These are phyloP conservation scores for Phoma herbarum DNA, from an alignment of 2,329 filamentous ascomycete genomes.

Conservation along the genomic window DNA sequence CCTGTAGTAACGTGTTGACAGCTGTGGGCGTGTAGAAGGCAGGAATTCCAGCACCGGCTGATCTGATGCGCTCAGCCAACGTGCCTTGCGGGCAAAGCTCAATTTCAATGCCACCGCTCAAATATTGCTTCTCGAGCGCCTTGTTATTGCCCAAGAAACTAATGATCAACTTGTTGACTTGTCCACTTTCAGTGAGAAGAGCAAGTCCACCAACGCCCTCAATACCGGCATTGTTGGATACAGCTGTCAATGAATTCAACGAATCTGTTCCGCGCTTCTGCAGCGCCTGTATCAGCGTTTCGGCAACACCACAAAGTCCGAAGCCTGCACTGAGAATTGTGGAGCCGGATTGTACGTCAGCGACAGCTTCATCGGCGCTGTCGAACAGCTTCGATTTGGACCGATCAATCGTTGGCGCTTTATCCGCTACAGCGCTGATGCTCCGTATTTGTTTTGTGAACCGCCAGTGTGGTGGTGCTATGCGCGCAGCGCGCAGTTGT, in stretches of 20 bases:
- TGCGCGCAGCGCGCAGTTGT: conserved; percentile 35
- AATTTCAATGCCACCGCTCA: conserved; percentile 75
- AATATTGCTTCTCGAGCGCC: conserved; percentile 75
- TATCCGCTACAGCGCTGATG: conserved; percentile 33
- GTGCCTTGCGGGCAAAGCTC: conserved; percentile 82
- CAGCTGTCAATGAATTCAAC: conserved; percentile 67
- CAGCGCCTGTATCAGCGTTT: conserved; percentile 51
- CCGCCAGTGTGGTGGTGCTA: conserved; percentile 32
- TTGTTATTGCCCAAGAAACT: conserved; percentile 84
- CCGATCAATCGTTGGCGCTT: conserved; percentile 46
- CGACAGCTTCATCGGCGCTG: conserved; percentile 50
- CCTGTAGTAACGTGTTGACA: conserved; percentile 70
- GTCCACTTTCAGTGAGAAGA: conserved; percentile 72
- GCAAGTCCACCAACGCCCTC: conserved; percentile 72
- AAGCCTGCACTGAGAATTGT: conserved; percentile 52
- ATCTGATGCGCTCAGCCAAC: conserved; percentile 74
- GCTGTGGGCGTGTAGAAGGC: conserved; percentile 82
- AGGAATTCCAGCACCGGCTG: conserved; percentile 78
- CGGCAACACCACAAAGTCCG: conserved; percentile 51
- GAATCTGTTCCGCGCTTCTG: conserved; percentile 41
- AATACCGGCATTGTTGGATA: conserved; percentile 82
- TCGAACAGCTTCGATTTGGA: conserved; percentile 49
- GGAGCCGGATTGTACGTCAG: conserved; percentile 48
- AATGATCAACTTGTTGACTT: conserved; percentile 76
- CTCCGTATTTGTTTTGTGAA: conserved; percentile 35